Evolutionary conservation across 78 protist species (phyloP).

Genomic region (slime mould (Dictyostelium discoideum)): DNA sequence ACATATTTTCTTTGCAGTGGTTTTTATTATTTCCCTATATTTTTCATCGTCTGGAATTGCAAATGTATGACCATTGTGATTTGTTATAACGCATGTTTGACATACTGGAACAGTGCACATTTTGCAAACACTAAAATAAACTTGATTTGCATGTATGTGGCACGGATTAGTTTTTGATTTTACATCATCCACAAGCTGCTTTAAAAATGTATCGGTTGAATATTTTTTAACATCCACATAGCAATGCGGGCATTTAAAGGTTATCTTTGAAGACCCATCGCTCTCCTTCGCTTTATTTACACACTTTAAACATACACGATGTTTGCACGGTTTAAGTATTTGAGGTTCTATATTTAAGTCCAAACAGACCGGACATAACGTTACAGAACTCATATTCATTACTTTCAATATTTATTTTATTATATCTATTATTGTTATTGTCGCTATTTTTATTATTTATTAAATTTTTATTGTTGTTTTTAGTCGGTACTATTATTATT

Average conservation of each 20-base stretch:
- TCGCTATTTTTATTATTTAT: too few relatives aligned
- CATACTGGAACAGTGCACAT: not conserved
- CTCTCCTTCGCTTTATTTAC: not conserved
- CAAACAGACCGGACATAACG: not conserved
- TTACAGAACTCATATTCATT: not conserved
- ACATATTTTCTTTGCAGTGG: not conserved
- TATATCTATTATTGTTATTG: too few relatives aligned
- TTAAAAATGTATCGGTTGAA: not conserved
- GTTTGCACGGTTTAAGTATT: not conserved
- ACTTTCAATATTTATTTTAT: too few relatives aligned
- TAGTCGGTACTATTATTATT: too few relatives aligned
- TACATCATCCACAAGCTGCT: not conserved
- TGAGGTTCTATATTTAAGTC: not conserved
- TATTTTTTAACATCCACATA: not conserved
- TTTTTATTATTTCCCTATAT: not conserved
- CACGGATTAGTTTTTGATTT: not conserved
- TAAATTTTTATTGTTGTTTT: too few relatives aligned
- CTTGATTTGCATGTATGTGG: not conserved
- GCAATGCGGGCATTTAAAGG: not conserved
- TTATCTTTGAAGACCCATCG: not conserved
- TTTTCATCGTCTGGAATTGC: not conserved
- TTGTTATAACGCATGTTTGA: not conserved
- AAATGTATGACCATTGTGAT: not conserved
- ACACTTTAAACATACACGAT: not conserved
- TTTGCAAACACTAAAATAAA: not conserved